A percentile compares a stretch with the other conserved stretches of the same genome.
These are phyloP conservation scores for Picocystis sp. DNA, from an alignment of 163 green algal species.

Conservation along the genomic window DNA sequence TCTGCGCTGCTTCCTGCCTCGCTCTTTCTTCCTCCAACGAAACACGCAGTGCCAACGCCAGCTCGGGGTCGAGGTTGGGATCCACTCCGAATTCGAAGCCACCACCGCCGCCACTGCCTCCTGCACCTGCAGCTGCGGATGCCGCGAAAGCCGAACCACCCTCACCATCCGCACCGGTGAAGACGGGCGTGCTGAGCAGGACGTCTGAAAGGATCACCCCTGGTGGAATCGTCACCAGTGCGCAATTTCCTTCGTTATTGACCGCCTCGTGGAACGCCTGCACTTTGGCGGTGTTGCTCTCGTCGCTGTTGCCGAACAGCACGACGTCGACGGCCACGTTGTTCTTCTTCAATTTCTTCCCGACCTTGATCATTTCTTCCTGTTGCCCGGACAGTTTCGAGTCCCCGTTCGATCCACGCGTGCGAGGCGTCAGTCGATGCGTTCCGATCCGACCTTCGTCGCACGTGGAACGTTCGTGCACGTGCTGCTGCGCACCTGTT, in stretches of 20 bases:
- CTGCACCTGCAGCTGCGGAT: slow-evolving; percentile 15
- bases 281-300: slow-evolving; percentile 77
- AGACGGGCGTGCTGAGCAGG: slow-evolving; percentile 64
- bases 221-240: slow-evolving; percentile 76
- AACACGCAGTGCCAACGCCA: slow-evolving; percentile 75
- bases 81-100: slow-evolving; percentile 87
- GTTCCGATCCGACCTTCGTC: too few relatives aligned
- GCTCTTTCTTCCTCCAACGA: slow-evolving; percentile 74
- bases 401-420: too few relatives aligned
- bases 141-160: slow-evolving; percentile 13
- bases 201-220: slow-evolving; percentile 47
- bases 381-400: neutral
- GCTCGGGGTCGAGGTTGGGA: slow-evolving; percentile 89
- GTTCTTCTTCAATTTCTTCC: slow-evolving; percentile 99
- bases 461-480: too few relatives aligned
- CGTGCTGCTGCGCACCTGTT: slow-evolving; percentile 33
- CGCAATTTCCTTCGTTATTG: slow-evolving; percentile 83
- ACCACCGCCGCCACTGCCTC: slow-evolving; percentile 38
- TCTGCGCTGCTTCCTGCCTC: slow-evolving; percentile 31
- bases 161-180: slow-evolving; percentile 52
- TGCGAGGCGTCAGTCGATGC: too few relatives aligned
- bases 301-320: slow-evolving; percentile 48
- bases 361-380: slow-evolving; percentile 64
- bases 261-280: slow-evolving; percentile 80
- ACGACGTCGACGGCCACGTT: slow-evolving; percentile 97